These are phyloP conservation scores for Neurospora sp. DNA, from an alignment of 2,329 filamentous ascomycete genomes.

Conservation along the genomic window DNA sequence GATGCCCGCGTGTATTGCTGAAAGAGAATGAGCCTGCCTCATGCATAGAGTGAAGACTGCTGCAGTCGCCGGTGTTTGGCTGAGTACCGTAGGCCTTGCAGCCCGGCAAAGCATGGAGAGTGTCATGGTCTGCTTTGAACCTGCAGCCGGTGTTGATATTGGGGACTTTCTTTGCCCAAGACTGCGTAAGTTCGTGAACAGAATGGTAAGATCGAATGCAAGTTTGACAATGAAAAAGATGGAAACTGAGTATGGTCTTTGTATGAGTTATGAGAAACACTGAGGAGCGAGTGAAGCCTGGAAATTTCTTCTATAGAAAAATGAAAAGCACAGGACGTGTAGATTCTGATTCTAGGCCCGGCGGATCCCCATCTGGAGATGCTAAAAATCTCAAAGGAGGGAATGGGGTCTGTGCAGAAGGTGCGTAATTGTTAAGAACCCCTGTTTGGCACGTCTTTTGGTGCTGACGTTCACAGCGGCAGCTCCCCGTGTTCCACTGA, in stretches of 20 bases:
- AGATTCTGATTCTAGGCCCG: neutral
- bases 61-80: neutral
- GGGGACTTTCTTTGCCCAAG: neutral
- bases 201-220: neutral
- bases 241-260: neutral
- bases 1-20: constrained; percentile 60
- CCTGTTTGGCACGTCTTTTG: neutral
- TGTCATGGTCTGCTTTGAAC: constrained; percentile 7
- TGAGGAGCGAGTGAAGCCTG: neutral
- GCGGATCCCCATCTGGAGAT: neutral
- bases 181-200: neutral
- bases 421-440: neutral
- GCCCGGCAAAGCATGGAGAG: constrained; percentile 11
- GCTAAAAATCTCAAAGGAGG: neutral
- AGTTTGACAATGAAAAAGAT: neutral
- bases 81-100: constrained; percentile 6
- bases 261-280: neutral
- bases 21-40: constrained; percentile 45
- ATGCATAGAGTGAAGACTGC: constrained; percentile 12
- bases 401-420: neutral
- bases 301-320: neutral
- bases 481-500: neutral
- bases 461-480: neutral
- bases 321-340: neutral
- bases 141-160: neutral